Conservation (phyloP, 1,284 basidiomycete genomes). For the Exobasidium rhododendri region DNA sequence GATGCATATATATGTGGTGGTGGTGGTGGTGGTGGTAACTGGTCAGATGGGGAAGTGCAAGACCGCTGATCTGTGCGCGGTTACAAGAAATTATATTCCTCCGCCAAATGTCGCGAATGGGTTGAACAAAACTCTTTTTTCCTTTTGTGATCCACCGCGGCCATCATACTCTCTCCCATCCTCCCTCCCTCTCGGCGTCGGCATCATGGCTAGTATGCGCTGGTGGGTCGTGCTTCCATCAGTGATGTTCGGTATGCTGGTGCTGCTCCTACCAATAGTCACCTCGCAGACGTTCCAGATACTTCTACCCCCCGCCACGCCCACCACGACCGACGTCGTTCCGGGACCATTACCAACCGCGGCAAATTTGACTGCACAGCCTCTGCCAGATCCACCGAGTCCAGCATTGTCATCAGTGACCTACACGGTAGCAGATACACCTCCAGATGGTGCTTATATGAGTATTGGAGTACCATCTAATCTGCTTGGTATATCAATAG, state of each 20-base stretch:
- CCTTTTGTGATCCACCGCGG: no score
- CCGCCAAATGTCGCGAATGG: neutral
- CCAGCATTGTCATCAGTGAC: slow-evolving; percentile 10
- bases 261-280: neutral
- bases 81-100: neutral
- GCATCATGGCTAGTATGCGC: neutral
- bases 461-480: slow-evolving; percentile 56
- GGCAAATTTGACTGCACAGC: slow-evolving; percentile 17
- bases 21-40: no score
- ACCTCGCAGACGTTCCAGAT: neutral
- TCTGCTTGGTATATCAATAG: slow-evolving; percentile 70
- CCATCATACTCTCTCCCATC: neutral
- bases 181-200: neutral
- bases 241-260: neutral
- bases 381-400: slow-evolving; percentile 16
- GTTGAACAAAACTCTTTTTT: no score
- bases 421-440: neutral
- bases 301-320: slow-evolving; percentile 16
- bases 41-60: no score
- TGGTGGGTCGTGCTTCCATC: neutral
- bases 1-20: neutral
- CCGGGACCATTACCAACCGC: slow-evolving; percentile 15
- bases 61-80: no score
- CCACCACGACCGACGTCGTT: slow-evolving; percentile 10
- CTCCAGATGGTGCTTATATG: neutral